A percentile compares a stretch with the other conserved stretches of the same genome.
Evolutionary conservation across 2,329 filamentous ascomycete species (phyloP).

Genomic region (Fusarium sp.): DNA sequence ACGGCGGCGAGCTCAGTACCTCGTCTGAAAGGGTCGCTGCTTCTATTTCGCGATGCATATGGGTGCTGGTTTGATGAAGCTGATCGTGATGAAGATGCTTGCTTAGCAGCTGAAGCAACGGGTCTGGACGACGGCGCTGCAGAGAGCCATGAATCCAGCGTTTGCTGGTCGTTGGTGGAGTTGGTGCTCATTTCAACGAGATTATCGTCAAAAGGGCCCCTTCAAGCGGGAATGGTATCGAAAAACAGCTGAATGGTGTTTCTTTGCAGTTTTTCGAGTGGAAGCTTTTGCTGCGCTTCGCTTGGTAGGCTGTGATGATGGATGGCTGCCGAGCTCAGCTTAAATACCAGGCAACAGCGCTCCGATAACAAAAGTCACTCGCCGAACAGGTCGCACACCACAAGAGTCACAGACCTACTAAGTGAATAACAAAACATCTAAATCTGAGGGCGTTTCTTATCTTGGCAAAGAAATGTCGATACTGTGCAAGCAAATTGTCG

Average conservation of each 20-base stretch:
- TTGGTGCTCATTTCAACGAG: slow-evolving; percentile 18
- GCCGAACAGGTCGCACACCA: slow-evolving; percentile 8
- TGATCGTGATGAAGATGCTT: slow-evolving; percentile 20
- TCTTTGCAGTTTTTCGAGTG: background rate
- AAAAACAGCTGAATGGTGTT: background rate
- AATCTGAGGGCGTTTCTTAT: background rate
- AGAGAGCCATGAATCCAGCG: slow-evolving; percentile 47
- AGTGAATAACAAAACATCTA: background rate
- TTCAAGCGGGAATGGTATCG: background rate
- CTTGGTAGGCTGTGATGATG: slow-evolving; percentile 1
- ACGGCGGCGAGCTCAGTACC: slow-evolving; percentile 52
- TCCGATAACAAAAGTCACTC: slow-evolving; percentile 4
- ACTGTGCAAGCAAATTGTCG: background rate
- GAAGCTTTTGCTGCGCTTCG: background rate
- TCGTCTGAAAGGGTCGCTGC: slow-evolving; percentile 35
- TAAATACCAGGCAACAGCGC: slow-evolving; percentile 35
- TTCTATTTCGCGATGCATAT: slow-evolving; percentile 11
- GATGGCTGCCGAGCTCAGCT: slow-evolving; percentile 16
- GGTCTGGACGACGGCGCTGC: slow-evolving; percentile 15
- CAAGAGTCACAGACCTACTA: background rate
- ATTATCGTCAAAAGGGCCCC: background rate
- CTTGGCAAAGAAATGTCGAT: background rate
- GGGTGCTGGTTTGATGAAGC: slow-evolving; percentile 22
- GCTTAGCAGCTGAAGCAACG: slow-evolving; percentile 18
- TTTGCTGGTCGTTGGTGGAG: slow-evolving; percentile 35